Evolutionary conservation across 306 rosid species (phyloP), one percentile per base, ranked within the genome.

Genomic region (Notholithocarpus densiflorus): DNA sequence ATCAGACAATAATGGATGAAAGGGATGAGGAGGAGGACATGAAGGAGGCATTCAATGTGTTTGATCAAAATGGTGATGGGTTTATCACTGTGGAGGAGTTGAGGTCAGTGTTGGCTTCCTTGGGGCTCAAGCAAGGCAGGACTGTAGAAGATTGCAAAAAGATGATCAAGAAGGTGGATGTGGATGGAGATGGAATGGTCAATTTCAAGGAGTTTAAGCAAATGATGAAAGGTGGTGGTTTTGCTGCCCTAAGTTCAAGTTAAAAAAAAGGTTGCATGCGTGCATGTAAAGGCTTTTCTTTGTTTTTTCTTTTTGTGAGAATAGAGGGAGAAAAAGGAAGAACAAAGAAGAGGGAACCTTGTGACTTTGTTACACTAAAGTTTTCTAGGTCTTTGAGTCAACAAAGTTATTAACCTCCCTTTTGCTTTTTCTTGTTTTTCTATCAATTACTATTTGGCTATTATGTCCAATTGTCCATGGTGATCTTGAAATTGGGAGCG

Each of bases 161-260:
- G 70, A 64, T 64, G 70, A 64, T 64, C 19, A 31, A 64, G 70
- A 64, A 64, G 1, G 70, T 64, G 70, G 70, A 64, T 7, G 40
- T 64, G 20, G 70, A 64, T 64, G 70, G 70, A 29, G 70, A 64
- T 29, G 70, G 70, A 4, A 64, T 31, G 70, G 70, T 64, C 43
- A 64, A 64, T 34, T 64, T 64, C 70, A 64, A 64, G 70, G 70
- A 64, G 70, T 64, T 64, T 15, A 64, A 64, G 70, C 70, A 64
- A n/a, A 64, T 64, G 70, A 64, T 64, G 70, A 64, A 64, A 29
- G 70, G 70, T 27, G 70, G 70, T 2, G 70, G 70, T 0, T 64
- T 64, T 64, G 70, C 70, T 29, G 70, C 70, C 23, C 70, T 64
- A 15, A 64, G 43, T 64, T 64, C 12, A 64, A 59, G 31, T 59